Conservation (phyloP, 2,329 filamentous ascomycete genomes). For the Colletotrichum costaricense region DNA sequence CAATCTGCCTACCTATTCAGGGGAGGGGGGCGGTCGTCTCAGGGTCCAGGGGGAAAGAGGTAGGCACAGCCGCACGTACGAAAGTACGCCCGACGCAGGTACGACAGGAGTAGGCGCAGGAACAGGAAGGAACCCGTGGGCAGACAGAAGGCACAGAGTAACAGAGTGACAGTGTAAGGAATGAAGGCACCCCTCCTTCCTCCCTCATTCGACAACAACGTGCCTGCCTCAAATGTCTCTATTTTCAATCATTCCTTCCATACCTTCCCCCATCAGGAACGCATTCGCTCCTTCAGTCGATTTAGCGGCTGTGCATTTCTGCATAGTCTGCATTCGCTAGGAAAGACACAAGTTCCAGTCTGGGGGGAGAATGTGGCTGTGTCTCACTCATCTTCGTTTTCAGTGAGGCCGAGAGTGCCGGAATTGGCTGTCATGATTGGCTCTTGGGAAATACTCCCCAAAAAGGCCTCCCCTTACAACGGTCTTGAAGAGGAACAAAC, state of each 20-base stretch:
- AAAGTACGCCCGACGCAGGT: not conserved
- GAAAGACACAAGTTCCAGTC: not conserved
- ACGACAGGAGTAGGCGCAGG: not conserved
- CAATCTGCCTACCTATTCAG: constrained; percentile 28
- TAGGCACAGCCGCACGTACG: not conserved
- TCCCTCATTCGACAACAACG: not conserved
- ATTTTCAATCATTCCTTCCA: not conserved
- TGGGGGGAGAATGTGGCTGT: constrained; percentile 29
- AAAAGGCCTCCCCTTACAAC: not conserved
- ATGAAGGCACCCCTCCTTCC: not conserved
- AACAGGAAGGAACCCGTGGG: not conserved
- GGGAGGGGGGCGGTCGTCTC: constrained; percentile 25
- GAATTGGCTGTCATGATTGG: constrained; percentile 27
- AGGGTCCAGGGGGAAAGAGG: constrained; percentile 7
- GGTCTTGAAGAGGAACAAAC: not conserved
- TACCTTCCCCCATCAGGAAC: not conserved
- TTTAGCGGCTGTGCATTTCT: not conserved
- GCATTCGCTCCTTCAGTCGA: not conserved
- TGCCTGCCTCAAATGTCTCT: not conserved
- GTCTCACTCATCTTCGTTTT: constrained; percentile 27
- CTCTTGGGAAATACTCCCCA: not conserved
- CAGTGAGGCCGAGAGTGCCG: constrained; percentile 10
- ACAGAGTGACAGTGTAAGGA: not conserved
- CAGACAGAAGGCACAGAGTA: not conserved
- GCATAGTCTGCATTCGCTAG: not conserved